Evolutionary conservation across 257 asterid genomes (phyloP), one percentile per base, ranked within the genome.

Genomic region (Capsicum pubescens): DNA sequence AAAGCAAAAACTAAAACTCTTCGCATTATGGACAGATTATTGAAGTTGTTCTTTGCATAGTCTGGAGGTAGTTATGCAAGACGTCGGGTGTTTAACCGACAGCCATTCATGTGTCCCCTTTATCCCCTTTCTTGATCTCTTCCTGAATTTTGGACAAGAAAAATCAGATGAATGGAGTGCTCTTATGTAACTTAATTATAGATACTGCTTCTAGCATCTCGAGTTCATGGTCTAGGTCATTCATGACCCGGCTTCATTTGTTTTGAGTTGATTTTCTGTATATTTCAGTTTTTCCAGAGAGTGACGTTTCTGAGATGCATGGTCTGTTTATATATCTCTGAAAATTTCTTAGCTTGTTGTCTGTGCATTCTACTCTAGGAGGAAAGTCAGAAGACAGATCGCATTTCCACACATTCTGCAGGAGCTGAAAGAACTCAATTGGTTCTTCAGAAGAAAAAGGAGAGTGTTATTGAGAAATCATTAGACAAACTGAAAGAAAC

Each of bases 401-500:
- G 82, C 79, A 85, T 89, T 83, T 87, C 89, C 68, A 84, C 79
- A 58, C 86, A 81, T 68, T 77, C 84, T 69, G 85, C 87, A 82
- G 90, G 86, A 79, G 88, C 87, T 79, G 89, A 85, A 89, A 85
- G 88, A 42, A 44, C 86, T 80, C 56, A 72, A 16, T 82, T 90
- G 89, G 93, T 88, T 80, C 93, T 82, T 69, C 86, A 87, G 86
- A 91, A 88, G 91, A 93, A 92, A 91, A 93, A 97, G 79, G 96
- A 91, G 85, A 83, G 83, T 85, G 88, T 97, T 60, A 88, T 97
- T 70, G 96, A 83, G 85, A 95, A 93, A 89, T 95, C 98, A 56
- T 86, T 95, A 89, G 97, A 95, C 72, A 93, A 95, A 90, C 91
- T 97, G 90, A 95, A 91, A 89, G 97, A 93, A 89, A 92, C 99